Evolutionary conservation across 1,284 basidiomycete genomes (phyloP).

Genomic region (Termitomyces sp.): DNA sequence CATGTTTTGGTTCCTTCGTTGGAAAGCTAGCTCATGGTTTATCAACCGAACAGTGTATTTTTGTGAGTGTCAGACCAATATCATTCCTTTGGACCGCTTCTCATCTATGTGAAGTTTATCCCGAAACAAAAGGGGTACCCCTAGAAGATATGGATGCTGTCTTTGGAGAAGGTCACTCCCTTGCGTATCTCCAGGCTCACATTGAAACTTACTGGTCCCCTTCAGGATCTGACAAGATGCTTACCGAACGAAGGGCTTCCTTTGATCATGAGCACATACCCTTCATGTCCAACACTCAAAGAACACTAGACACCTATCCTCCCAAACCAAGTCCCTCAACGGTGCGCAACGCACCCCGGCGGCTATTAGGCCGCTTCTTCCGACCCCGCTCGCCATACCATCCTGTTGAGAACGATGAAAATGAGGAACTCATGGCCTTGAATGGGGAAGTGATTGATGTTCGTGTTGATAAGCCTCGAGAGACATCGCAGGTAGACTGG

Average conservation of each 20-base stretch:
- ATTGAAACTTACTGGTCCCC: neutral
- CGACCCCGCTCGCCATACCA: slow-evolving; percentile 7
- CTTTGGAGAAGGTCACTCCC: slow-evolving; percentile 65
- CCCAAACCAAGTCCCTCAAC: slow-evolving; percentile 5
- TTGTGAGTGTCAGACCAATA: slow-evolving; percentile 35
- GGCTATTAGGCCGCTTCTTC: slow-evolving; percentile 10
- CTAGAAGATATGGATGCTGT: slow-evolving; percentile 81
- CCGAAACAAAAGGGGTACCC: slow-evolving; percentile 75
- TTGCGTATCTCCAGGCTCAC: neutral
- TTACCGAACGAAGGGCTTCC: neutral
- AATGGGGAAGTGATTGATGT: slow-evolving; percentile 6
- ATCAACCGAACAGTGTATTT: slow-evolving; percentile 54
- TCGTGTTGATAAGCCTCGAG: slow-evolving; percentile 1
- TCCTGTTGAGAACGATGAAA: slow-evolving; percentile 3
- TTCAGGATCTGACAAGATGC: slow-evolving; percentile 2
- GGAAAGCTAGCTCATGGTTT: neutral
- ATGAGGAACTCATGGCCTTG: slow-evolving; percentile 12
- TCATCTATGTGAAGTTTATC: slow-evolving; percentile 56
- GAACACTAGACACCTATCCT: slow-evolving; percentile 3
- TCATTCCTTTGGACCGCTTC: slow-evolving; percentile 1
- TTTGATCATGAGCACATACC: neutral
- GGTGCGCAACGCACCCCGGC: neutral
- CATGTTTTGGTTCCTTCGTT: neutral
- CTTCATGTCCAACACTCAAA: neutral
- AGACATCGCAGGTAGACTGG: neutral